Percentiles rank a stretch among this genome's conserved stretches.
Conservation (phyloP, 2,329 filamentous ascomycete species). For the Colletotrichum musicola region DNA sequence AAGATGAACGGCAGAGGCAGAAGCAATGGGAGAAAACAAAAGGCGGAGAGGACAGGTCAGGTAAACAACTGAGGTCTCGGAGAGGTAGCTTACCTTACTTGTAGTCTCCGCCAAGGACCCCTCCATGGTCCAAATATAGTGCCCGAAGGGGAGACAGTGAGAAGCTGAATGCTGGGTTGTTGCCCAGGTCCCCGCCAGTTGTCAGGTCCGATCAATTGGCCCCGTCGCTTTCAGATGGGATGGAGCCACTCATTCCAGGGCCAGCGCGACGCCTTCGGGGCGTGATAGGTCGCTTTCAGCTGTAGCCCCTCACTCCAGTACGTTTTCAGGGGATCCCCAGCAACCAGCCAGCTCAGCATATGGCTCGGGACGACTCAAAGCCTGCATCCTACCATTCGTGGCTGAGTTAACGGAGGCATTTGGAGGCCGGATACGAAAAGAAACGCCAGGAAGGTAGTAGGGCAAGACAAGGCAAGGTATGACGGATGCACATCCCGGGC, state of each 20-base stretch:
- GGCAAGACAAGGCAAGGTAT: background rate
- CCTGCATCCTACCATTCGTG: constrained; percentile 2
- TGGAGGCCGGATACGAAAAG: constrained; percentile 31
- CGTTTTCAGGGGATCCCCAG: constrained; percentile 26
- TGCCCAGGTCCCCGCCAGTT: constrained; percentile 34
- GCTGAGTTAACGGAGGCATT: background rate
- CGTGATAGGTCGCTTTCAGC: constrained; percentile 35
- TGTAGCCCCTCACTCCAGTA: constrained; percentile 32
- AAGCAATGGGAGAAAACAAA: constrained; percentile 15
- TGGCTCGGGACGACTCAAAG: background rate
- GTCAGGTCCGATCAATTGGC: constrained; percentile 30
- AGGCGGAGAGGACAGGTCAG: constrained; percentile 17
- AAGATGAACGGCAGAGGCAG: constrained; percentile 8
- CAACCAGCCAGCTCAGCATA: constrained; percentile 33
- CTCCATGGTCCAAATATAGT: constrained; percentile 38
- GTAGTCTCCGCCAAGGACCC: constrained; percentile 38
- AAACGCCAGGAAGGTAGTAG: background rate
- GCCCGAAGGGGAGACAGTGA: constrained; percentile 17
- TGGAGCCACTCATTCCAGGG: constrained; percentile 34
- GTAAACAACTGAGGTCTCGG: constrained; percentile 23
- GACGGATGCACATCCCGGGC: constrained; percentile 8
- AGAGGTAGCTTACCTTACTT: constrained; percentile 35
- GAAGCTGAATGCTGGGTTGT: constrained; percentile 26
- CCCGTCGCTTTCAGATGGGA: constrained; percentile 30
- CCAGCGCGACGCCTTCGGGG: constrained; percentile 27